These are phyloP conservation scores for Trametopsis cervina DNA, from an alignment of 768 basidiomycete genomes.

Conservation along the genomic window DNA sequence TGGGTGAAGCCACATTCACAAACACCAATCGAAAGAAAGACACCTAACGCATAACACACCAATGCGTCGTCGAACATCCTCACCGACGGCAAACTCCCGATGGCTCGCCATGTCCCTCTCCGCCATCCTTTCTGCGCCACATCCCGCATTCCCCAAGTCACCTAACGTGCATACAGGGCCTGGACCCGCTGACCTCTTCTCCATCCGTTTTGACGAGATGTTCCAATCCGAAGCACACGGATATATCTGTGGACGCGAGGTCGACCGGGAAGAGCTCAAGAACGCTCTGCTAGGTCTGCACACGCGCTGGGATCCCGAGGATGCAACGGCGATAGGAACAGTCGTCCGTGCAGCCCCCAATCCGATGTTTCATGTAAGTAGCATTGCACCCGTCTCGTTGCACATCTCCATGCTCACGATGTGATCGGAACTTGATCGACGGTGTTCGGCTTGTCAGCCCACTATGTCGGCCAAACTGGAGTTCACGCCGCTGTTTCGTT, in stretches of 20 bases:
- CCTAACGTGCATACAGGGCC: slow-evolving; percentile 8
- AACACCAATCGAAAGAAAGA: too few relatives aligned
- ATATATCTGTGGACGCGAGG: slow-evolving; percentile 16
- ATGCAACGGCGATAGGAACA: background rate
- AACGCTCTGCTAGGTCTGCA: slow-evolving; percentile 15
- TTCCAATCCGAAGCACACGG: slow-evolving; percentile 16
- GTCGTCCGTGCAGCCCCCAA: background rate
- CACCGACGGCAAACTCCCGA: background rate
- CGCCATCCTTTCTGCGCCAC: slow-evolving; percentile 1
- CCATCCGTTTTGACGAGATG: slow-evolving; percentile 15
- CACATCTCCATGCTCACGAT: background rate
- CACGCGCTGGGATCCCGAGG: slow-evolving; percentile 14
- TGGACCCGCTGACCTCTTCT: slow-evolving; percentile 16
- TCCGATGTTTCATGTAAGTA: background rate
- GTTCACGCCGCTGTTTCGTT: slow-evolving; percentile 10
- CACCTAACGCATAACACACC: too few relatives aligned
- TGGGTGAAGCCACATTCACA: too few relatives aligned
- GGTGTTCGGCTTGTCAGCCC: too few relatives aligned
- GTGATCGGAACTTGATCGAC: background rate
- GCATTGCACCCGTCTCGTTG: background rate
- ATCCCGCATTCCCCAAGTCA: background rate
- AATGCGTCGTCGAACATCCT: background rate
- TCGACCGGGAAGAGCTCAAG: slow-evolving; percentile 17
- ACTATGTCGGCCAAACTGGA: slow-evolving; percentile 7
- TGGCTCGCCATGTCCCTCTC: background rate